Evolutionary conservation across 495 filamentous ascomycete species (phyloP), one percentile per base, ranked within the genome.

Genomic region (Xylaria acuta): DNA sequence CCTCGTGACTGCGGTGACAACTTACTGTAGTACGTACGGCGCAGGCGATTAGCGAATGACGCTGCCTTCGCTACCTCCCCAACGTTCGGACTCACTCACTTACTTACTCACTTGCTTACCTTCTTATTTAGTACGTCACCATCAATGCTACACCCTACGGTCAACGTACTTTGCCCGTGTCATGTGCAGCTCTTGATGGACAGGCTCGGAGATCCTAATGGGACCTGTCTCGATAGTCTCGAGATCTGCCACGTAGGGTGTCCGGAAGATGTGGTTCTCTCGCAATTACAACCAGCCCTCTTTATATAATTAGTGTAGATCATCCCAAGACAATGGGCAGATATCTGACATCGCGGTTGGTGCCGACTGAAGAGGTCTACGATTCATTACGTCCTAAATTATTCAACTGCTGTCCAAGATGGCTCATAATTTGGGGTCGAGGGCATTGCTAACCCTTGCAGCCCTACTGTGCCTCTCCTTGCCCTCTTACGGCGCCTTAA

Each of bases 231-330:
- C 14, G 36, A 47, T 34, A 30, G 36, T 38, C 51, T 41, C 36
- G 38, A 18, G 36, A 25, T 47, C 40, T 56, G 12, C 65, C 36
- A 30, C 36, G 36, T 41, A 69, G 16, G 27, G 30, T 45, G 11
- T 38, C 9, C 27, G 40, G 22, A n/a, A 25, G 53, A 45, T 47
- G 53, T 60, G 38, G 67, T 40, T 69, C 67, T 59, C 53, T 47
- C 67, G 53, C 53, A 6, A n/a, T 47, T 11, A 25, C 2, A 59
- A 34, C 8, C 20, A 30, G 3, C 9, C 11, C 25, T 53, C 53
- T 69, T 43, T 32, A n/a, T 58, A 69, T 69, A 69, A 56, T 58
- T 59, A 69, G 27, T 30, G 67, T 60, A 69, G 67, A 69, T 60
- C 38, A 3, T 27, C 51, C 67, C 53, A 8, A 18, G 27, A 60